phyloP scores from a whole-genome alignment of 257 asterid genomes.

The Solanum bulbocastanum region DNA sequence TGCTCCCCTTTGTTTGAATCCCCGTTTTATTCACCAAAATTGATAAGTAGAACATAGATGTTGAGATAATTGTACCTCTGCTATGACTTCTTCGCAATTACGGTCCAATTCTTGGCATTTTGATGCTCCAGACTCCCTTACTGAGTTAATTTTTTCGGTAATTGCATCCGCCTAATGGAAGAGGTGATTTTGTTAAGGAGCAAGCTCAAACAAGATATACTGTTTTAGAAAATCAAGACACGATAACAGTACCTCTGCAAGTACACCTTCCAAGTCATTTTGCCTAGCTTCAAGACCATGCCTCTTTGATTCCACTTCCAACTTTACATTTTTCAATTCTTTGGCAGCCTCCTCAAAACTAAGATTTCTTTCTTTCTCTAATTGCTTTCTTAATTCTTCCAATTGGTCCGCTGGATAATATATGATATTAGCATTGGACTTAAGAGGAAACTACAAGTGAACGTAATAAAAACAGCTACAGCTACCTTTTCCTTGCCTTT shows the following conservation, averaged over 20 bases:
- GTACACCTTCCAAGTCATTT: conserved; percentile 48
- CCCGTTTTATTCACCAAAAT: background rate
- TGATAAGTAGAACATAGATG: background rate
- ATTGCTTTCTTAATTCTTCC: conserved; percentile 43
- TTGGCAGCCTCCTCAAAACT: conserved; percentile 31
- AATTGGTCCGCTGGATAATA: conserved; percentile 46
- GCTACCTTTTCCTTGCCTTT: conserved; percentile 60
- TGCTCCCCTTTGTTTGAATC: background rate
- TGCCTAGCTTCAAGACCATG: conserved; percentile 39
- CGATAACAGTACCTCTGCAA: conserved; percentile 44
- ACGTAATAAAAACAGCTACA: conserved; percentile 4
- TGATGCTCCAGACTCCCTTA: conserved; percentile 51
- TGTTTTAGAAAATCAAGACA: background rate
- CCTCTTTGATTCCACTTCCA: conserved; percentile 54
- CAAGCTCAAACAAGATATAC: background rate
- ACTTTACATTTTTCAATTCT: conserved; percentile 51
- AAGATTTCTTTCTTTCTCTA: conserved; percentile 48
- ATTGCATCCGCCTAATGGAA: conserved; percentile 41
- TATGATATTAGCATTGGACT: background rate
- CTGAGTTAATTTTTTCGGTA: conserved; percentile 24
- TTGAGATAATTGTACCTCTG: conserved; percentile 30
- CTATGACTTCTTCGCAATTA: conserved; percentile 52
- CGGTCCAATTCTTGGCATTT: conserved; percentile 33
- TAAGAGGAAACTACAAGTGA: background rate
- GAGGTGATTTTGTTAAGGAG: background rate